Evolutionary conservation across 164 flowering plant species (phyloP).

Genomic region (Chimonanthus salicifolius): DNA sequence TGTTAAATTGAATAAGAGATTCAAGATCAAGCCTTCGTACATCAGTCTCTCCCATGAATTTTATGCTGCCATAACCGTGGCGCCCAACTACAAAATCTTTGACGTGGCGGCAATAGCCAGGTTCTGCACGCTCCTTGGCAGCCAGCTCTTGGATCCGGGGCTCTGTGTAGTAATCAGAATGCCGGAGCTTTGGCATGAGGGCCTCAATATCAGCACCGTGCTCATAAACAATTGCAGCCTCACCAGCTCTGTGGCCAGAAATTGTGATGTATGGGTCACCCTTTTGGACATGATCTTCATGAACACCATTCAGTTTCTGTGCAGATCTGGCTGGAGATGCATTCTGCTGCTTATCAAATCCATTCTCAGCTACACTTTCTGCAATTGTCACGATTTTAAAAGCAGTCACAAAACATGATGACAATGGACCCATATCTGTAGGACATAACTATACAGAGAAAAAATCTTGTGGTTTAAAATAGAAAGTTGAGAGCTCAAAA

Average conservation of each 20-base stretch:
- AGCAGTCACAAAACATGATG: background rate
- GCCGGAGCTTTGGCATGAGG: constrained; percentile 81
- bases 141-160: constrained; percentile 89
- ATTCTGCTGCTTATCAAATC: constrained; percentile 25
- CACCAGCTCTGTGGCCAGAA: constrained; percentile 78
- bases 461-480: too few relatives aligned
- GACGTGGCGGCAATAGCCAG: constrained; percentile 73
- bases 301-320: constrained; percentile 53
- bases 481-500: too few relatives aligned
- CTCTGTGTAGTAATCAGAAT: constrained; percentile 80
- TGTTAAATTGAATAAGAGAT: constrained; percentile 67
- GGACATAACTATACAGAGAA: background rate
- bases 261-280: constrained; percentile 55
- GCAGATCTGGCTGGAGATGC: constrained; percentile 20
- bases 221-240: constrained; percentile 85
- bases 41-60: constrained; percentile 87
- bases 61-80: constrained; percentile 76
- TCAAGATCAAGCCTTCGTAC: constrained; percentile 82
- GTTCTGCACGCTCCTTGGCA: constrained; percentile 82
- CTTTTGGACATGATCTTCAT: constrained; percentile 35
- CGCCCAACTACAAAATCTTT: constrained; percentile 84
- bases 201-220: constrained; percentile 92
- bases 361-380: constrained; percentile 43
- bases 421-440: background rate
- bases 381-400: constrained; percentile 13